Percentiles rank a stretch among this genome's conserved stretches.
These are phyloP conservation scores for Heritiera fomes DNA, from an alignment of 345 rosid species.

Conservation along the genomic window DNA sequence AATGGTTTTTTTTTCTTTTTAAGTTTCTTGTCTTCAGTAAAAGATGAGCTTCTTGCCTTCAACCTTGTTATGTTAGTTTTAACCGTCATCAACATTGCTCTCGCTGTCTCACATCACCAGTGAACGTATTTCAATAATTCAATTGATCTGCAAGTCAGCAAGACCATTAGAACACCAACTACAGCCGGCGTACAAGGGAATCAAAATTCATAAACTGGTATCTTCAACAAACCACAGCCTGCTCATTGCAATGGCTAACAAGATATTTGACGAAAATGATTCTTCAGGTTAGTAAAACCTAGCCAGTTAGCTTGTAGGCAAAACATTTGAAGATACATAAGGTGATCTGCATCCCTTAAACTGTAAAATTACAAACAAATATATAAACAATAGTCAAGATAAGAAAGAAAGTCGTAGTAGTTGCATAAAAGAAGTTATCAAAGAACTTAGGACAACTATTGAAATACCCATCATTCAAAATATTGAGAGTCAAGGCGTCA, in stretches of 20 bases:
- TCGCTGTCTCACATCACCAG: not conserved
- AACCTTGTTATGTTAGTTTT: not conserved
- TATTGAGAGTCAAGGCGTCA: too few species aligned
- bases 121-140: not conserved
- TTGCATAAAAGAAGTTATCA: too few species aligned
- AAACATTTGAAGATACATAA: conserved; percentile 66
- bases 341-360: conserved; percentile 81
- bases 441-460: too few species aligned
- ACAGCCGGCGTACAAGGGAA: not conserved
- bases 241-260: not conserved
- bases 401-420: not conserved
- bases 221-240: not conserved
- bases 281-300: conserved; percentile 21
- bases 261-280: not conserved
- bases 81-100: not conserved
- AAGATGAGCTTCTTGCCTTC: not conserved
- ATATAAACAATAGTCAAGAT: not conserved
- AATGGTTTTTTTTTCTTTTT: too few species aligned
- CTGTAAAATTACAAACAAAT: conserved; percentile 37
- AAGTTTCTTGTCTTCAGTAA: too few species aligned
- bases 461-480: too few species aligned
- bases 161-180: not conserved
- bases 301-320: conserved; percentile 58
- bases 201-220: not conserved
- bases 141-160: not conserved